A percentile compares a stretch with the other conserved stretches of the same genome.
These are phyloP conservation scores for Ricinus communis DNA, from an alignment of 345 rosid genomes.

Conservation along the genomic window DNA sequence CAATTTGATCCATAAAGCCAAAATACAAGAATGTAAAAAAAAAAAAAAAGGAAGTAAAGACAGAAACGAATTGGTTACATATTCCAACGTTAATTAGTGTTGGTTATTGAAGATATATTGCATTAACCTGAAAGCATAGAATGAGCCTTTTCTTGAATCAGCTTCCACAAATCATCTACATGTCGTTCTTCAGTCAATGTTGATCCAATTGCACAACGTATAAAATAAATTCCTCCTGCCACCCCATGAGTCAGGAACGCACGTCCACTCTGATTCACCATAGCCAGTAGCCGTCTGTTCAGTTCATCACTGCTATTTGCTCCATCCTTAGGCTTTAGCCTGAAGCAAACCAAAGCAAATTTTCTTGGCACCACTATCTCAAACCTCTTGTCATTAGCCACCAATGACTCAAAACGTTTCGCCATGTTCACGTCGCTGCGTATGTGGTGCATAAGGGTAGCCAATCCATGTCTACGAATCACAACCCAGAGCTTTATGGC, in stretches of 20 bases:
- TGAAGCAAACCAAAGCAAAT: conserved; percentile 24
- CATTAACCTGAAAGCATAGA: background rate
- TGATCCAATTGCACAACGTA: conserved; percentile 27
- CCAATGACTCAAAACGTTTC: conserved; percentile 15
- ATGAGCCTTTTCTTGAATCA: conserved; percentile 26
- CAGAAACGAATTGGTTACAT: no score
- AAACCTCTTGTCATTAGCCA: conserved; percentile 23
- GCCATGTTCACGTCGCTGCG: conserved; percentile 29
- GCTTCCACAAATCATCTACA: conserved; percentile 32
- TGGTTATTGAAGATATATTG: no score
- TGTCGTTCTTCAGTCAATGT: conserved; percentile 27
- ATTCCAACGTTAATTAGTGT: no score
- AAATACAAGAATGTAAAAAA: no score
- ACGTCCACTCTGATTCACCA: conserved; percentile 28
- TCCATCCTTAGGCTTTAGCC: conserved; percentile 16
- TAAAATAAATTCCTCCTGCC: conserved; percentile 15
- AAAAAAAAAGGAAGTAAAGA: no score
- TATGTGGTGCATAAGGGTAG: conserved; percentile 22
- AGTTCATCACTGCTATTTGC: background rate
- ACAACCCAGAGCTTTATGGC: conserved; percentile 43
- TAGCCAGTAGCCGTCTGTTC: conserved; percentile 17
- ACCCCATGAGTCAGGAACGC: conserved; percentile 34
- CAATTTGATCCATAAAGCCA: no score
- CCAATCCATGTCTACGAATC: conserved; percentile 31
- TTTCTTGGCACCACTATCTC: conserved; percentile 20